Base-by-base conservation (phyloP, 495 filamentous ascomycete genomes). In the Acidomyces sp. region DNA sequence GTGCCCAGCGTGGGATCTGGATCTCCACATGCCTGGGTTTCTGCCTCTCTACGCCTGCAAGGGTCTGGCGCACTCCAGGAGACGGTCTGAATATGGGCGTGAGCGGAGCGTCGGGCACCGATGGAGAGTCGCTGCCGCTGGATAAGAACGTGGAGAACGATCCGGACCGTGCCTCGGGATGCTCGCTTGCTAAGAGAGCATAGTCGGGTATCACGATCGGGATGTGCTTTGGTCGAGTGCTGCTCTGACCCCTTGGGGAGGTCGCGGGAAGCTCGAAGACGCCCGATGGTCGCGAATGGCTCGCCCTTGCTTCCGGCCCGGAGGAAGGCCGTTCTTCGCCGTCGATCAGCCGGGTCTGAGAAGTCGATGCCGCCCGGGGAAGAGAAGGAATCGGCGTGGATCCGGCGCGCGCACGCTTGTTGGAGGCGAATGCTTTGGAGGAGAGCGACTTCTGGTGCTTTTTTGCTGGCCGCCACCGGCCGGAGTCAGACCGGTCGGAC, bases 191-290 rank as follows among this genome's bases (percentile, higher is more conserved):
- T 45, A 57, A 44, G 13, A 49, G 43, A 32, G 44, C 58, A 60
- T 63, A 59, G 28, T 48, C 26, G 26, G 58, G 56, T 26, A 64
- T 52, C 26, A 64, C 46, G 32, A 64, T 62, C 30, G 61, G 60
- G 40, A 64, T 46, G 52, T 64, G 60, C 48, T 56, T 62, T n/a
- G 60, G 55, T 41, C 55, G 39, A 13, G 45, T 37, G 9, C 17
- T 39, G 21, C 43, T 43, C 3, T n/a, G 5, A 27, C 37, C 43
- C 12, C 48, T 17, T 6, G 48, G 43, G 15, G 48, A 43, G 24
- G 43, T 51, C 13, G 31, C 37, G 3, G 43, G 13, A 13, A 46
- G 43, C 34, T 46, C 43, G 32, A 35, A 50, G 17, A 41, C 36
- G 7, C 22, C 36, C 18, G 37, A 31, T 13, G 41, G 16, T 22